Evolutionary conservation across 805 yeast species (phyloP).

Genomic region (Kockiozyma suomiensis): DNA sequence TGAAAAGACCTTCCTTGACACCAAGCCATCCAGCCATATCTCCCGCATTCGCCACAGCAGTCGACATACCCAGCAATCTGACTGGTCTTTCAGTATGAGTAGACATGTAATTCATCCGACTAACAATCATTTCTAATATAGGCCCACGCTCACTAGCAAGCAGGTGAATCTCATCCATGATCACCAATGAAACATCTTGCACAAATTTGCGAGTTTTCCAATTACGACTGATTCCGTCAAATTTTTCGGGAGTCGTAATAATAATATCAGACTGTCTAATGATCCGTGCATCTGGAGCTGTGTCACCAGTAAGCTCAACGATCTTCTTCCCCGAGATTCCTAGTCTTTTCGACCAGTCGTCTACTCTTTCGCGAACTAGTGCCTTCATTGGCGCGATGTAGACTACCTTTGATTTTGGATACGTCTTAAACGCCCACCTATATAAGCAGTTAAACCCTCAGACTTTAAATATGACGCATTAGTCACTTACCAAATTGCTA

Average conservation of each 20-base stretch:
- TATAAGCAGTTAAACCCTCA: background rate
- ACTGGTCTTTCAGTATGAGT: conserved; percentile 62
- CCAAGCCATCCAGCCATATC: conserved; percentile 88
- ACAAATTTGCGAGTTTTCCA: conserved; percentile 82
- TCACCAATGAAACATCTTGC: conserved; percentile 70
- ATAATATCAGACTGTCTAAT: conserved; percentile 72
- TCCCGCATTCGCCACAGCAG: conserved; percentile 82
- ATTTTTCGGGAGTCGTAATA: conserved; percentile 83
- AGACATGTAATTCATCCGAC: conserved; percentile 75
- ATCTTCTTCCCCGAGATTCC: conserved; percentile 52
- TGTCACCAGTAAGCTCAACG: conserved; percentile 83
- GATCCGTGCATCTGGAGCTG: conserved; percentile 69
- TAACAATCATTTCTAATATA: conserved; percentile 84
- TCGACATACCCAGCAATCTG: conserved; percentile 74
- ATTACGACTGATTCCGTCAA: conserved; percentile 83
- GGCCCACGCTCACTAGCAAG: conserved; percentile 87
- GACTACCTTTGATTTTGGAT: conserved; percentile 64
- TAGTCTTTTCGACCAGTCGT: conserved; percentile 69
- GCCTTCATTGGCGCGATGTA: conserved; percentile 92
- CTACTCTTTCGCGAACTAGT: conserved; percentile 77
- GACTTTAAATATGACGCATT: no score
- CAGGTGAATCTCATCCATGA: conserved; percentile 84
- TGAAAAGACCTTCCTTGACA: conserved; percentile 69
- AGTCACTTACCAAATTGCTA: conserved; percentile 78
- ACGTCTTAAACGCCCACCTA: conserved; percentile 71